Evolutionary conservation across 176 grass and related monocot species (phyloP), one percentile per base, ranked within the genome.

Genomic region (Musa itinerans): DNA sequence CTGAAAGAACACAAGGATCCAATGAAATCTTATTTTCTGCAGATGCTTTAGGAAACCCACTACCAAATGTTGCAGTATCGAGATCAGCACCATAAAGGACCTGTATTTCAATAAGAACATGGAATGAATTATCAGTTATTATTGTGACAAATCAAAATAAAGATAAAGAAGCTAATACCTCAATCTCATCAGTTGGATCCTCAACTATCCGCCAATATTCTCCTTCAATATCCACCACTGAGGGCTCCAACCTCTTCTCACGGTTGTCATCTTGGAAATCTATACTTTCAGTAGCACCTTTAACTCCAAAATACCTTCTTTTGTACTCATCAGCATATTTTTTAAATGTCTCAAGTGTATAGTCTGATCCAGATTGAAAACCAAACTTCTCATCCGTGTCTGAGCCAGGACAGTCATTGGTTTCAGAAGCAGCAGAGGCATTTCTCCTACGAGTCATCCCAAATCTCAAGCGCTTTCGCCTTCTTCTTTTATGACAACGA

Each of bases 171-270:
- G 61, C 52, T 69, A 19, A 48, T 98, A 98, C 95, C 88, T 94
- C 95, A 74, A 93, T 80, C 81, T 94, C 95, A 68, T 91, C 86
- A 83, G 82, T 85, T 75, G 88, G 74, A 76, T 88, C 83, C 80
- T 89, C 81, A 68, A 98, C 90, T 78, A 98, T 94, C 57, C 86
- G 80, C 95, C 95, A 98, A 84, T 98, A 98, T 84, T 98, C 95
- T 74, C 90, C 95, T 79, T 98, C 95, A 65, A 98, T 93, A 79
- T 98, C 95, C 53, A 86, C 82, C 55, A 91, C 86, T 14, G 88
- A 89, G 56, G 88, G 95, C 61, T 84, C 78, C 74, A 82, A 89
- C 15, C 61, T 82, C 80, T 89, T 56, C 73, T 90, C 81, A 53
- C 52, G 50, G 19, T 68, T 49, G 48, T 63, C 73, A 78, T 69